These are phyloP conservation scores for Pueraria montana DNA, from an alignment of 306 rosid species.

Conservation along the genomic window DNA sequence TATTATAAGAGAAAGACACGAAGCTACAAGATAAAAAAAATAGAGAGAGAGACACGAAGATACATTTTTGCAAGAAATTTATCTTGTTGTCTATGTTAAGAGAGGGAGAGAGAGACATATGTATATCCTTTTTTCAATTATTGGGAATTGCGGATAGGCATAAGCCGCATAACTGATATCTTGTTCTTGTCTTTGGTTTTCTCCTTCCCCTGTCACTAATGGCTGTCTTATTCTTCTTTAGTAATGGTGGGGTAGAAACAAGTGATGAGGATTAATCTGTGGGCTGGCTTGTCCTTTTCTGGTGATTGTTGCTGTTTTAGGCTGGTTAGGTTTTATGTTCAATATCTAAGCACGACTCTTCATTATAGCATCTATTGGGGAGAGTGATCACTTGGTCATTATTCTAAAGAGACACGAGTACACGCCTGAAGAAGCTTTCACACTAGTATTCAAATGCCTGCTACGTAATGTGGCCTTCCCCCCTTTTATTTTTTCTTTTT, in stretches of 20 bases:
- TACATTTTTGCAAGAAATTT: neutral
- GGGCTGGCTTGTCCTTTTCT: constrained; percentile 37
- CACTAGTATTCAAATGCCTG: neutral
- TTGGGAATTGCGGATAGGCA: constrained; percentile 42
- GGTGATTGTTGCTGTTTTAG: neutral
- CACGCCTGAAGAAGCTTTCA: neutral
- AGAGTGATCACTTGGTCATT: neutral
- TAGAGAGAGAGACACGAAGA: too few species aligned
- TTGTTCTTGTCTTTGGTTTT: neutral
- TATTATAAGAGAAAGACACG: too few species aligned
- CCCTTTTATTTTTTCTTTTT: too few species aligned
- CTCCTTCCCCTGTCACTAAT: constrained; percentile 3
- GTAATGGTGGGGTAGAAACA: constrained; percentile 42
- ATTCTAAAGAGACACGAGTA: neutral
- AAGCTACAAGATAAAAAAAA: too few species aligned
- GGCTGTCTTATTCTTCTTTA: constrained; percentile 53
- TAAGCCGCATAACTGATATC: neutral
- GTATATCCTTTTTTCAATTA: constrained; percentile 22
- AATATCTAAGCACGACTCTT: constrained; percentile 15
- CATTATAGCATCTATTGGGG: constrained; percentile 5
- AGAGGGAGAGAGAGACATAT: neutral
- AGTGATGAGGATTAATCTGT: constrained; percentile 44
- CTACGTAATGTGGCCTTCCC: neutral
- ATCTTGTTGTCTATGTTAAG: neutral
- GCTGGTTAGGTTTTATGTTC: neutral